Base-by-base conservation (phyloP, 2,329 filamentous ascomycete species). In the Botrytis hyacinthi region DNA sequence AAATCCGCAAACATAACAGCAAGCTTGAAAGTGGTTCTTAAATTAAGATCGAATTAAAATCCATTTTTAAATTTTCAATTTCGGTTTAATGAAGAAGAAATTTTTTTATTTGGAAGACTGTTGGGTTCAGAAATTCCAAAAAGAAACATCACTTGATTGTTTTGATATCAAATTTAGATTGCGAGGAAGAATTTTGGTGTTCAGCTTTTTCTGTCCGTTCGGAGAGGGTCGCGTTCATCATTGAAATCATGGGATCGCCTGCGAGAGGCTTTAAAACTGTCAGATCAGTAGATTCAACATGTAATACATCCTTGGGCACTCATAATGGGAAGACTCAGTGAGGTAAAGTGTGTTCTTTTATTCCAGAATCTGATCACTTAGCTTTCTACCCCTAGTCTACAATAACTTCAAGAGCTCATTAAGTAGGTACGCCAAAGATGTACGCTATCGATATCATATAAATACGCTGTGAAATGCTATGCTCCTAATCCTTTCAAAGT, bases 371-470 rank as follows among this genome's bases (percentile, higher is more conserved):
- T 54, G 26, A 63, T 46, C 54, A 71, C 59, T 63, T 46, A 37
- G 42, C 54, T 59, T 68, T 60, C 42, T 40, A 68, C 62, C 62
- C 35, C 66, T 57, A 68, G 65, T 59, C 51, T 72, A 72, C 29
- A 60, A 59, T 72, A 68, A 68, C 51, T 68, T 68, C 37, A 72
- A 68, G 48, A 68, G 48, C 32, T 72, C 54, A 59, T 54, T 71
- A 66, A 67, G 48, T 71, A 66, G 51, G 66, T 68, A 71, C 75
- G 73, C 72, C 63, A 75, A 76, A 71, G 72, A 72, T 73, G 70
- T 74, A 73, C 72, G 73, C 74, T 75, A 57, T 70, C 59, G 73
- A 73, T 80, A 81, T 80, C 76, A 80, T 81, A 81, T 80, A 81
- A 78, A 77, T 73, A 71, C 77, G 73, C 73, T 75, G 73, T 48